Base-by-base conservation (phyloP, 805 yeast species). In the Saccharomycopsis babjevae region DNA sequence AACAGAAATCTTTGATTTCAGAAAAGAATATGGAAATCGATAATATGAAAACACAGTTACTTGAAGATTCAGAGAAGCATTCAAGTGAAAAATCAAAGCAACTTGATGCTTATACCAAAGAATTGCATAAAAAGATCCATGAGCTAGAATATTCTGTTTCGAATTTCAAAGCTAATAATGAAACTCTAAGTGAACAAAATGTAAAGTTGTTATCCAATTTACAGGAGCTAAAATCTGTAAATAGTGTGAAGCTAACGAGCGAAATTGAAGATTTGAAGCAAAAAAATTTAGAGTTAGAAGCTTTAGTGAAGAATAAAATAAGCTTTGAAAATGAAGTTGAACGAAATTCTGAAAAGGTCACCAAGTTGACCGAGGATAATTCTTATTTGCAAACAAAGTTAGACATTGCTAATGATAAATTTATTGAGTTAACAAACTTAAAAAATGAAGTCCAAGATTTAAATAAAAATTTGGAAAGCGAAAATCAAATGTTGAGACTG, bases 71-170 rank as follows among this genome's bases (percentile, higher is more conserved):
- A 7, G 57, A 25, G 28, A 38, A 55, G 34, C 22, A 20, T 28
- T 11, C 28, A 8, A 54, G 13, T 13, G 62, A 59, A 43, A 25
- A 52, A 28, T 22, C 34, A 15, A 34, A 54, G 22, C 52, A 62
- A 54, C 54, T 56, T 18, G 16, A 32, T 15, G 61, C 39, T 38
- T 58, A 61, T 46, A 50, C 55, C 1, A 50, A 57, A 30, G 8
- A 61, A 22, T 56, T 34, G 25, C 43, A 61, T 18, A 56, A 61
- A 30, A 56, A 59, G 38, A 57, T 59, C 22, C 52, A 52, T 38
- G 18, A 50, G 5, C 43, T 59, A 46, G 57, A 55, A 22, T 15
- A 57, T n/a, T 20, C 46, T 6, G 22, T 42, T 40, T 54, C 39
- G n/a, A 16, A 6, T 20, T n/a, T 43, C 5, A 16, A 18, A n/a